Conservation (phyloP, 306 rosid species). For the Cucurbita maxima region DNA sequence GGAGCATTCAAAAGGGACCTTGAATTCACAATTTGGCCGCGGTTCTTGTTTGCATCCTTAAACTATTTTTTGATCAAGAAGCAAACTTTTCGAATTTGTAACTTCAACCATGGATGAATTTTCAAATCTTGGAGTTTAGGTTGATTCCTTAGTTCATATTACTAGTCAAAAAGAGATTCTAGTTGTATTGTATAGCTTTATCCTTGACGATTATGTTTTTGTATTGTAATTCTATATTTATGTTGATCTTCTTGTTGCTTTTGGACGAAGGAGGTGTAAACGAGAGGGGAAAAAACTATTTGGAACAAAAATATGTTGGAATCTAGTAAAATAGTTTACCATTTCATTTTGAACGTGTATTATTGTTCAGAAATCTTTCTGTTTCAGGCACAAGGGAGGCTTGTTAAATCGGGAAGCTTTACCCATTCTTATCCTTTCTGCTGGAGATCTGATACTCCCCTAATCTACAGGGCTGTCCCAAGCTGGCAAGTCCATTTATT, state of each 20-base stretch:
- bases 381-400: constrained; percentile 76
- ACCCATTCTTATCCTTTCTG: constrained; percentile 92
- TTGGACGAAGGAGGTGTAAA: background rate
- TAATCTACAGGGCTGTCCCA: constrained; percentile 91
- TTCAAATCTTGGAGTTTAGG: background rate
- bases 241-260: background rate
- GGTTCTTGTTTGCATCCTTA: background rate
- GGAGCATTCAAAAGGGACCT: background rate
- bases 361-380: constrained; percentile 5
- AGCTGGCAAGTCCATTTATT: constrained; percentile 51
- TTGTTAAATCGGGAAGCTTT: constrained; percentile 54
- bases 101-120: background rate
- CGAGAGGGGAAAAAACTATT: background rate
- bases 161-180: background rate
- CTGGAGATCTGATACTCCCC: constrained; percentile 86
- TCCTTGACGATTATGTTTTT: background rate
- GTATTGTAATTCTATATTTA: background rate
- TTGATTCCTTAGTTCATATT: background rate
- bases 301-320: background rate
- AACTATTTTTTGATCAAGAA: background rate
- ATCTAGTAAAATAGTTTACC: background rate
- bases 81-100: background rate
- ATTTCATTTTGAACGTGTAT: background rate
- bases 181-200: background rate
- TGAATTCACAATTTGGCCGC: background rate